Conservation (phyloP, 1,284 basidiomycete genomes). For the Calocybe gambosa region DNA sequence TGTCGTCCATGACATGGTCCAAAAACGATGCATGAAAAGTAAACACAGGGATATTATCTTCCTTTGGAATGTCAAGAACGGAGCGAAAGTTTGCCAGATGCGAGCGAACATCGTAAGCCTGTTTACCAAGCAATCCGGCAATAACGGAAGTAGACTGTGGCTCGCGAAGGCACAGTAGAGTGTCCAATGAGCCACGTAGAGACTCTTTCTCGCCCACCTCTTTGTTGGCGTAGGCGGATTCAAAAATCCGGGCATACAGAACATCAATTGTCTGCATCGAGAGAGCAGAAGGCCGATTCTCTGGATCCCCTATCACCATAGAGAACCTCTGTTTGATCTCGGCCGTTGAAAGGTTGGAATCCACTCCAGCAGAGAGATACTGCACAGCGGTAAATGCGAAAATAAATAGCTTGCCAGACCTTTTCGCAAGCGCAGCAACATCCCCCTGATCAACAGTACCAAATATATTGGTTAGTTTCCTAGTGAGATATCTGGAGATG, state of each 20-base stretch:
- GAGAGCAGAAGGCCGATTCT: not conserved
- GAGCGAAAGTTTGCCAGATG: slow-evolving; percentile 1
- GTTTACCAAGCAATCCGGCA: not conserved
- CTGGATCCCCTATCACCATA: not conserved
- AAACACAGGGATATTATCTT: not conserved
- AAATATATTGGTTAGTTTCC: not conserved
- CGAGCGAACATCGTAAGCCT: not conserved
- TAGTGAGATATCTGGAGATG: not conserved
- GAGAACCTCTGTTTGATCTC: not conserved
- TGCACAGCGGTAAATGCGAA: slow-evolving; percentile 6
- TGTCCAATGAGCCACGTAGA: not conserved
- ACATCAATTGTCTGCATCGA: not conserved
- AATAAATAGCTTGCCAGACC: slow-evolving; percentile 3
- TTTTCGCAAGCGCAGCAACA: not conserved
- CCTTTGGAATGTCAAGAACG: slow-evolving; percentile 3
- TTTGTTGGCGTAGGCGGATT: not conserved
- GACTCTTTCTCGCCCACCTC: not conserved
- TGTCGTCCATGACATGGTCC: slow-evolving; percentile 5
- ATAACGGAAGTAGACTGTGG: not conserved
- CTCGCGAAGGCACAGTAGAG: not conserved
- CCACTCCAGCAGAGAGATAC: not conserved
- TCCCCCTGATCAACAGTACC: not conserved
- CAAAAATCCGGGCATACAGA: not conserved
- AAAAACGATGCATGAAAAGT: slow-evolving; percentile 10
- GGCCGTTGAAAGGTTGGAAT: not conserved